Conservation (phyloP, 345 rosid species). For the sweet orange (Citrus sinensis) region DNA sequence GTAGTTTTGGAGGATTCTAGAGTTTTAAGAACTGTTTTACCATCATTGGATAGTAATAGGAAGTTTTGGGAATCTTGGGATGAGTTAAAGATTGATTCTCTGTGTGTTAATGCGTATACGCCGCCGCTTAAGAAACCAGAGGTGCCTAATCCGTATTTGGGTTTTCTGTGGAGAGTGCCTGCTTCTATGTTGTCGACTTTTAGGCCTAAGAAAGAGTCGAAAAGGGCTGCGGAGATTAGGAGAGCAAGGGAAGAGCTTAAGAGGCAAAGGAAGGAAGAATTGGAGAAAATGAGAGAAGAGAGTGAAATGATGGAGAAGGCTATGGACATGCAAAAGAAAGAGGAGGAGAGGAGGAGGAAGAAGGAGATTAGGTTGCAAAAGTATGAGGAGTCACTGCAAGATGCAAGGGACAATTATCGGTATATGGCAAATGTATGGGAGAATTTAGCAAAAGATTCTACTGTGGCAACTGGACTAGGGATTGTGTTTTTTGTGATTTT, state of each 20-base stretch:
- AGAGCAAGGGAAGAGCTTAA: conserved; percentile 60
- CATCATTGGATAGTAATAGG: conserved; percentile 57
- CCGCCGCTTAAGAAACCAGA: conserved; percentile 84
- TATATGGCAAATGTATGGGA: conserved; percentile 63
- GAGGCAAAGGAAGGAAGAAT: conserved; percentile 58
- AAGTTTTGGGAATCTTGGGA: conserved; percentile 89
- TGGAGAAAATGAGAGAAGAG: conserved; percentile 54
- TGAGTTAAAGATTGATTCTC: conserved; percentile 54
- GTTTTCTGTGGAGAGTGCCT: conserved; percentile 71
- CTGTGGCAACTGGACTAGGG: conserved; percentile 66
- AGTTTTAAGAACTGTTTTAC: conserved; percentile 79
- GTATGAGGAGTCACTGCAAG: conserved; percentile 57
- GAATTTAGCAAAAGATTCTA: conserved; percentile 55
- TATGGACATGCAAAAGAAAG: conserved; percentile 53
- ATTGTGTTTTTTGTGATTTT: conserved; percentile 74
- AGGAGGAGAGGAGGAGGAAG: conserved; percentile 56
- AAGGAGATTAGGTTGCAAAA: conserved; percentile 53
- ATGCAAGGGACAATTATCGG: conserved; percentile 51
- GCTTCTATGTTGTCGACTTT: conserved; percentile 42
- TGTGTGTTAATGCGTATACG: conserved; percentile 68
- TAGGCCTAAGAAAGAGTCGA: conserved; percentile 72
- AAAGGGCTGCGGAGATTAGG: conserved; percentile 62
- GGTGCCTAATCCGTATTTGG: conserved; percentile 68
- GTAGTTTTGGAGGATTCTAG: conserved; percentile 80
- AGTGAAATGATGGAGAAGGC: conserved; percentile 67